Evolutionary conservation across 805 yeast species (phyloP).

Genomic region (Wickerhamiella australiensis): DNA sequence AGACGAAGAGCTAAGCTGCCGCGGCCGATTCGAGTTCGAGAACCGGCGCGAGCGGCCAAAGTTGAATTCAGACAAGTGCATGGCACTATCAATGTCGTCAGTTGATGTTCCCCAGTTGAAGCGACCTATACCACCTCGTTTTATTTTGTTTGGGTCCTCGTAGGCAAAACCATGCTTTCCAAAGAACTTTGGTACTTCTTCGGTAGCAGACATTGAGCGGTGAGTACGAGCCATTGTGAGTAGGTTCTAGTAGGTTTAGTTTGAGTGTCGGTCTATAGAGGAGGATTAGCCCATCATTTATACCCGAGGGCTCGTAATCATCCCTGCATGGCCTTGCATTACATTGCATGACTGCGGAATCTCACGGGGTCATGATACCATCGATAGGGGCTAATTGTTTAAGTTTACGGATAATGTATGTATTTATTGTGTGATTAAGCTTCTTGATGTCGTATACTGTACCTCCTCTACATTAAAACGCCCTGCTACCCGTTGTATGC

Average conservation of each 20-base stretch:
- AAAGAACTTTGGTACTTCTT: slow-evolving; percentile 56
- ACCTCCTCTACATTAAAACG: not conserved
- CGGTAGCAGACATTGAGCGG: slow-evolving; percentile 36
- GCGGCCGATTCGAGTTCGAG: slow-evolving; percentile 24
- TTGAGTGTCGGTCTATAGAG: not conserved
- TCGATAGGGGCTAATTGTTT: no score
- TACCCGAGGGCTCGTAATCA: slow-evolving; percentile 3
- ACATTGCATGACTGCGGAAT: not conserved
- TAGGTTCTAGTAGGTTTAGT: not conserved
- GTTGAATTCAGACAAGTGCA: slow-evolving; percentile 43
- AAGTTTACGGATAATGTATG: no score
- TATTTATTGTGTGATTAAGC: no score
- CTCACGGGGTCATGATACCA: no score
- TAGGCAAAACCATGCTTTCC: slow-evolving; percentile 62
- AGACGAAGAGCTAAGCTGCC: not conserved
- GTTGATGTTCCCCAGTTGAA: slow-evolving; percentile 71
- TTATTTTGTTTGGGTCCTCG: slow-evolving; percentile 60
- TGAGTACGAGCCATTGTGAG: slow-evolving; percentile 23
- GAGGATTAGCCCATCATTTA: not conserved
- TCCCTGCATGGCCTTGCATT: slow-evolving; percentile 6
- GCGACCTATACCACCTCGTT: slow-evolving; percentile 77
- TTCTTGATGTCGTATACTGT: no score
- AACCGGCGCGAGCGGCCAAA: slow-evolving; percentile 29
- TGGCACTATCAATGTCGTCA: slow-evolving; percentile 58
- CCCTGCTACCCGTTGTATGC: not conserved